Evolutionary conservation across 2,329 filamentous ascomycete species (phyloP), one percentile per base, ranked within the genome.

Genomic region (Fusarium devonianum): DNA sequence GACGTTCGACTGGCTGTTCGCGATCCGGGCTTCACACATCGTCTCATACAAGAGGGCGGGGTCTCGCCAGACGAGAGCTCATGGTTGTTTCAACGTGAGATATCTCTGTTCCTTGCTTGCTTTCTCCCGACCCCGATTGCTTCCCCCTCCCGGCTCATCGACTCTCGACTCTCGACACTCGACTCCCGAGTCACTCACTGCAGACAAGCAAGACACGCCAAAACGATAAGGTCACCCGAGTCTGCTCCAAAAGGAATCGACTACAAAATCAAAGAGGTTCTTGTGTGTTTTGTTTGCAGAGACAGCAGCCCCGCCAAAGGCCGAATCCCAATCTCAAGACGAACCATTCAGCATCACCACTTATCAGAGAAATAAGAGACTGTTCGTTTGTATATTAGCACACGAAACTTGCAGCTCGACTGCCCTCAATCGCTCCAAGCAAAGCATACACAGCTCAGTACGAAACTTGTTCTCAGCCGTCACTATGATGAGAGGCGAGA

Each of bases 401-500:
- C 46, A 55, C 30, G 48, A 30, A 52, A 32, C 38, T 19, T n/a
- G 25, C 34, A 28, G 40, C 35, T 43, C 25, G 11, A 34, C 36
- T 34, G 36, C 29, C 44, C 25, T 2, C 23, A 18, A 33, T n/a
- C 19, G 12, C 37, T 18, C 23, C 38, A 11, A 21, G 26, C 21
- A 25, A 23, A 25, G n/a, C n/a, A 16, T 13, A 4, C 26, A 41
- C 13, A 16, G 40, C 34, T 29, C n/a, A 22, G 29, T 16, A 35
- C 25, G 25, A 41, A 16, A n/a, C 37, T 32, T 12, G 18, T 22
- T 37, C 12, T 18, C 26, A 40, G 21, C 50, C 50, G 44, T 43
- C 65, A 68, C 49, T 32, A 73, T 71, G 69, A 66, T 66, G 58
- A 67, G 64, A 59, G 66, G 65, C 51, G 63, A 70, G 55, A 66